phyloP scores from a whole-genome alignment of 2,329 filamentous ascomycete species.

The Sarocladium strictum region DNA sequence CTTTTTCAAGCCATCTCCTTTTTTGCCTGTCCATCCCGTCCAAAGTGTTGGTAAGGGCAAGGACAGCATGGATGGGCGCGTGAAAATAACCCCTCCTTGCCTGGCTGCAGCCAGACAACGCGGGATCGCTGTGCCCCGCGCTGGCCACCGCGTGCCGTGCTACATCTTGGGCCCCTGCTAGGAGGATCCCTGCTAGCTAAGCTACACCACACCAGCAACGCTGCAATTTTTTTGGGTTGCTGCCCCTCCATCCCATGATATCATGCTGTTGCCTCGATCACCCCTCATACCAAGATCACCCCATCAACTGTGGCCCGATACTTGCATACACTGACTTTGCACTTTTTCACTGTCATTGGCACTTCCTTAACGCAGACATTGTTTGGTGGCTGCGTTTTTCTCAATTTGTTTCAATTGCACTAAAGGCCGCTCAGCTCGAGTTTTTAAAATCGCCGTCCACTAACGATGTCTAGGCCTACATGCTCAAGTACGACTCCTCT shows the following conservation, averaged over 20 bases:
- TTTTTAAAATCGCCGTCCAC: too few species aligned
- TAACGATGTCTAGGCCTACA: conserved; percentile 67
- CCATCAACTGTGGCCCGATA: neutral
- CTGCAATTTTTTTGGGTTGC: conserved; percentile 1
- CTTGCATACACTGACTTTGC: neutral
- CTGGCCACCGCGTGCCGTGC: conserved; percentile 8
- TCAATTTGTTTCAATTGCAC: too few species aligned
- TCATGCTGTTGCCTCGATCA: neutral
- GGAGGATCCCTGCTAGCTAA: neutral
- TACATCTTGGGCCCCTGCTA: neutral
- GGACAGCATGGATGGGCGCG: neutral
- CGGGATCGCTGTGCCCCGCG: conserved; percentile 5
- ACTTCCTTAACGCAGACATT: too few species aligned
- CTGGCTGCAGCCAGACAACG: neutral
- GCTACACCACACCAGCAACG: neutral
- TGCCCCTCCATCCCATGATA: conserved; percentile 10
- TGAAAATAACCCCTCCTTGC: neutral
- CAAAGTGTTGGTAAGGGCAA: neutral
- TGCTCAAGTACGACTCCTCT: conserved; percentile 99
- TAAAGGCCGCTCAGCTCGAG: too few species aligned
- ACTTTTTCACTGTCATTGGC: neutral
- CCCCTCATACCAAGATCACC: neutral
- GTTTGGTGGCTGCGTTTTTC: too few species aligned
- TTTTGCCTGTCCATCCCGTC: neutral
- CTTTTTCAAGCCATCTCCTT: neutral